A percentile compares a stretch with the other conserved stretches of the same genome.
phyloP scores from a whole-genome alignment of 2,329 filamentous ascomycete species.

The Aspergillus jensenii region DNA sequence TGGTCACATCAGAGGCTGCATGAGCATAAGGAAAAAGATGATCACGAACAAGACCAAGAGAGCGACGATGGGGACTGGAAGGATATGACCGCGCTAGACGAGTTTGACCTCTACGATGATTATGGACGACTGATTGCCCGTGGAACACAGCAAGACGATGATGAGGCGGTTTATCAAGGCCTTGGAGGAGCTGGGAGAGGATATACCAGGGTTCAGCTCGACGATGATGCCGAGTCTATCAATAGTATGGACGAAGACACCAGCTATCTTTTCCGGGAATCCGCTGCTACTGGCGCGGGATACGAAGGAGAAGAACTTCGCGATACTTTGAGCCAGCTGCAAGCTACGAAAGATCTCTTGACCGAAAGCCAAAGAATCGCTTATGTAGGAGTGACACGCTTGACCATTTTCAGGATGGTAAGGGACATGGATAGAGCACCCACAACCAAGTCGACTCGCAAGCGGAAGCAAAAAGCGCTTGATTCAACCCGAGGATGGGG shows the following conservation, averaged over 20 bases:
- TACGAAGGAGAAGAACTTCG: constrained; percentile 75
- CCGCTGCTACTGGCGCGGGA: constrained; percentile 61
- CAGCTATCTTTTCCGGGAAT: constrained; percentile 86
- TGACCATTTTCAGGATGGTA: constrained; percentile 77
- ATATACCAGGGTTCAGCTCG: constrained; percentile 90
- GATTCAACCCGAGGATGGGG: constrained; percentile 93
- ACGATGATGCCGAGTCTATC: constrained; percentile 89
- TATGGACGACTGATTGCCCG: constrained; percentile 82
- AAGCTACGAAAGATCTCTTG: constrained; percentile 91
- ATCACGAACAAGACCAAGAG: constrained; percentile 40
- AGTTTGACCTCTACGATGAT: constrained; percentile 94
- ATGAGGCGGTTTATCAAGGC: constrained; percentile 71
- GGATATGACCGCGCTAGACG: constrained; percentile 88
- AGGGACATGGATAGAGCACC: constrained; percentile 64
- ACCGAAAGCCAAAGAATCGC: constrained; percentile 95
- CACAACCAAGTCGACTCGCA: constrained; percentile 66
- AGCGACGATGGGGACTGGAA: constrained; percentile 67
- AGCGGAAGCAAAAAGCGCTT: constrained; percentile 65
- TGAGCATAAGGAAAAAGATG: constrained; percentile 45
- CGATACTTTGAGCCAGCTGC: constrained; percentile 84
- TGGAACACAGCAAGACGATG: constrained; percentile 69
- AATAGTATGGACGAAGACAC: constrained; percentile 98
- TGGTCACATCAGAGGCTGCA: constrained; percentile 86
- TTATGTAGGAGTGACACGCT: constrained; percentile 84
- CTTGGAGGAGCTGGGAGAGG: constrained; percentile 90